Base-by-base conservation (phyloP, 2,329 filamentous ascomycete species). In the Colletotrichum sp. region DNA sequence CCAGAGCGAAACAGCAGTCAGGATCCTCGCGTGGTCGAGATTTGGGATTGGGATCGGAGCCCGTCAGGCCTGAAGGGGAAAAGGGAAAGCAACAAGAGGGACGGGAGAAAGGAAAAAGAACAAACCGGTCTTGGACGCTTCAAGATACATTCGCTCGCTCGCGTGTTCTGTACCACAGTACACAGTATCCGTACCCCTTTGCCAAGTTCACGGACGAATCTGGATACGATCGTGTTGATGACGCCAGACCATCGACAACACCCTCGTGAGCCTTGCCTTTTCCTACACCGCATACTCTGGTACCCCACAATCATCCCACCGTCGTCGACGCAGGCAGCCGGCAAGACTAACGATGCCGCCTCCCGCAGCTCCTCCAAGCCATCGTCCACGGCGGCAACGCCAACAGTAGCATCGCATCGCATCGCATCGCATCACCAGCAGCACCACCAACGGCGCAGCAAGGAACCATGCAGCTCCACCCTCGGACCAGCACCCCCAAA, bases 401-500 rank as follows among this genome's bases (percentile, higher is more conserved):
- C 36, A 43, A 9, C 60, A 43, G 38, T 6, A 10, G 18, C 24
- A 28, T 30, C 55, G 21, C 70, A 12, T 34, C 32, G 15, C 13
- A 28, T 30, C 52, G 18, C 13, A 28, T 30, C 55, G 21, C 70
- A 12, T 34, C 32, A 8, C n/a, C 67, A 55, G 7, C 58, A 62
- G 58, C 58, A 61, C 12, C 30, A 28, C 21, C 13, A 32, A 28
- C 66, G 32, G 61, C 61, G 67, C 56, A 56, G 38, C n/a, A 64
- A 34, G 67, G 26, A 65, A 62, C 34, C 62, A 75, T 73, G 73
- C 74, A 71, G 16, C 75, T 77, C 67, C 75, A 78, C 66, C 75
- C 75, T 4, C 58, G 75, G 24, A 78, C 76, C 15, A 77, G 75
- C 65, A 78, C 76, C 21, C 76, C 76, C 12, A 48, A 68, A 28